Conservation (phyloP, 2,329 filamentous ascomycete genomes). For the Drechmeria coniospora region DNA sequence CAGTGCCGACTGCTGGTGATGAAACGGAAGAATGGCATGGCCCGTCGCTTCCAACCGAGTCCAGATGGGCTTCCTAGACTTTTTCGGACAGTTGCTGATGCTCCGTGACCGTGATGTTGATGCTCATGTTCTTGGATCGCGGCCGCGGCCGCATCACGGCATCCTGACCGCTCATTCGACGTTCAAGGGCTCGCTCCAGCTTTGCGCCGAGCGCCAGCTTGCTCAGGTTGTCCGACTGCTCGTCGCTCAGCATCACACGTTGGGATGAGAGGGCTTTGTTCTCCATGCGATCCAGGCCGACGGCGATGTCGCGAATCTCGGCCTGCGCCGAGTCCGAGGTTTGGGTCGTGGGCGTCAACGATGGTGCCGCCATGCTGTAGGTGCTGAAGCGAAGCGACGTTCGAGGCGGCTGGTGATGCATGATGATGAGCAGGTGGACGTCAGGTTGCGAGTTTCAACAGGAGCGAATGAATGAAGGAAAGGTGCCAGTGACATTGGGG, state of each 20-base stretch:
- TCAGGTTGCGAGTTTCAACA: background rate
- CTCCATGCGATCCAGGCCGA: constrained; percentile 72
- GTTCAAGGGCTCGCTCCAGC: constrained; percentile 71
- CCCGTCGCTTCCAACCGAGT: too few relatives aligned
- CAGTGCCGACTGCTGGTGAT: too few relatives aligned
- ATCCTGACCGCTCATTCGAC: constrained; percentile 79
- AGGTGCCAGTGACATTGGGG: background rate
- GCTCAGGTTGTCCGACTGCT: constrained; percentile 69
- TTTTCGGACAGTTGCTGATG: constrained; percentile 24
- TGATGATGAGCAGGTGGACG: constrained; percentile 4
- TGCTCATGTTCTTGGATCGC: too few relatives aligned
- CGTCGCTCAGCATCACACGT: constrained; percentile 53
- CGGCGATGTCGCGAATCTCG: constrained; percentile 55
- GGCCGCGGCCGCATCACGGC: constrained; percentile 59
- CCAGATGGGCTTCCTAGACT: too few relatives aligned
- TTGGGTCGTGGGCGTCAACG: constrained; percentile 40
- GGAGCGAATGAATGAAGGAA: background rate
- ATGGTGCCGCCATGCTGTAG: constrained; percentile 42
- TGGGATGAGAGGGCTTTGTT: constrained; percentile 75
- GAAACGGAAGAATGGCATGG: too few relatives aligned
- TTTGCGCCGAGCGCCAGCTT: constrained; percentile 84
- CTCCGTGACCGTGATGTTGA: constrained; percentile 12
- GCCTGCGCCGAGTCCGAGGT: constrained; percentile 39
- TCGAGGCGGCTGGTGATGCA: constrained; percentile 25
- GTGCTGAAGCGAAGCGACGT: constrained; percentile 43